Base-by-base conservation (phyloP, 352 stramenopile species). In the Phytophthora cryptogea region DNA sequence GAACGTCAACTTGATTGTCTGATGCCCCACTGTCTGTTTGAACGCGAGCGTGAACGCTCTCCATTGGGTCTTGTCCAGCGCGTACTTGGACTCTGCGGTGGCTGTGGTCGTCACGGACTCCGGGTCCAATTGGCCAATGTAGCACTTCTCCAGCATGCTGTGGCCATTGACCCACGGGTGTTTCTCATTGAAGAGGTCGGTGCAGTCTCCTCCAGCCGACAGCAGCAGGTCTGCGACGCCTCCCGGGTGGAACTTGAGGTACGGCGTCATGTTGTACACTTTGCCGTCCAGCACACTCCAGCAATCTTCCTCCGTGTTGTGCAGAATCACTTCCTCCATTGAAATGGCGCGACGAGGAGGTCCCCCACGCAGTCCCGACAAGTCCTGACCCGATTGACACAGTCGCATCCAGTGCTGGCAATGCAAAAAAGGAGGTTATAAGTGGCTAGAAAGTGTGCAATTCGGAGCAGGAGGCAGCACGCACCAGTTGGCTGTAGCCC, bases 221-320 rank as follows among this genome's bases (percentile, higher is more conserved):
- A 89, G 73, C 66, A 98, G 86, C 16, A 99, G 77, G 70, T 98
- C 96, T 17, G 80, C 68, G 41, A 96, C 64, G 26, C 97, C 97
- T n/a, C 97, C 97, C 3, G 97, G 97, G 78, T 99, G 97, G 77
- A 98, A 99, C 52, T 88, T 80, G 47, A 99, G 73, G 82, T 99
- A 99, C 8, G 94, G 87, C 32, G 92, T 97, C 49, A 99, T 83
- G 80, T 99, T 98, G 78, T 99, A 95, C 45, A 95, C 96, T 48
- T 96, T 95, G 6, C 92, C 92, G 30, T 94, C 76, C 17, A 98
- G 64, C 9, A 97, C 81, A 11, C 88, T 97, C 96, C 96, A 99
- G 61, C 85, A 97, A 70, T 99, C 96, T 20, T 96, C 70, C 44
- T 93, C 62, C 1, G 80, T 89, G 43, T 88, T 88, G 75, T 99